Base-by-base conservation (phyloP, 345 rosid species). In the Dipteronia dyeriana region DNA sequence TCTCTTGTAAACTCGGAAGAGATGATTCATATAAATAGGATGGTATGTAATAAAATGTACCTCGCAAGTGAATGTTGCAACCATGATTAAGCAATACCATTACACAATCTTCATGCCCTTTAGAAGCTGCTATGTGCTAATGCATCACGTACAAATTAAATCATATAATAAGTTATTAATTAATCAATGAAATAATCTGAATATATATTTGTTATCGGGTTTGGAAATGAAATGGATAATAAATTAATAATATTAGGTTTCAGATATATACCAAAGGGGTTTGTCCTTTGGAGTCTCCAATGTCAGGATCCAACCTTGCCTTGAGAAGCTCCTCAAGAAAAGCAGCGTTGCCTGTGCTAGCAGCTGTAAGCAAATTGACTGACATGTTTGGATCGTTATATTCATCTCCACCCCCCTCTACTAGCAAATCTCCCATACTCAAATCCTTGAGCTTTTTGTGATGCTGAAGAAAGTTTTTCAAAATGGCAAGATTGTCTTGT, bases 91-190 rank as follows among this genome's bases (percentile, higher is more conserved):
- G 79, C 66, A 94, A 94, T 79, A 89, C 91, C 61, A 79, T 56
- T 9, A 92, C 94, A 86, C 95, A 92, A 19, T 92, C 97, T 80
- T 91, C 97, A 62, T 90, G 91, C 75, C 98, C 98, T 79, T 81
- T 85, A 3, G 94, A 87, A 80, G 97, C 97, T 64, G 97, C 97
- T 74, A 95, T 78, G 79, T 92, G 98, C 97, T 95, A 49, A 62
- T 9, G 38, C 70, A 74, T 68, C 66, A 74, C 6, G 38, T 34
- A 34, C 13, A 78, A 29, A n/a, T n/a, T n/a, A n/a, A 67, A 11
- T 72, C 29, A 20, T 20, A 13, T 0, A 39, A 79, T 29, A 10
- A 60, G 8, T 34, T 34, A 34, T 5, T 34, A 5, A 34, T 5
- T 34, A 5, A 3, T 3, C 5, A 34, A 34, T 34, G 38, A 34